Percentiles rank a stretch among this genome's conserved stretches.
These are phyloP conservation scores for Ilex aquifolium DNA, from an alignment of 257 asterid genomes.

Conservation along the genomic window DNA sequence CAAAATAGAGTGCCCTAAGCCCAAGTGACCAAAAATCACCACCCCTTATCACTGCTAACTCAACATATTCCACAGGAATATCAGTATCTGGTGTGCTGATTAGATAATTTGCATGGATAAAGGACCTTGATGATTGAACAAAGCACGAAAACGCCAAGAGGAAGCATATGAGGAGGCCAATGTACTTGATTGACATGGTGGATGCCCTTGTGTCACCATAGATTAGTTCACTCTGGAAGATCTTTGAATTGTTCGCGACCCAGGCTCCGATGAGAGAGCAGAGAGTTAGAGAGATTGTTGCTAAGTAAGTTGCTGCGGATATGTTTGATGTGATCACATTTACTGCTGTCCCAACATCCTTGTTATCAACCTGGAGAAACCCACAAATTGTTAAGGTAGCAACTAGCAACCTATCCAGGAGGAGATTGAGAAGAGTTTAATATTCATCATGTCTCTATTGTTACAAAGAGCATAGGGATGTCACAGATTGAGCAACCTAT, in stretches of 20 bases:
- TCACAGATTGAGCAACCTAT: no score
- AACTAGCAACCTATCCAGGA: no score
- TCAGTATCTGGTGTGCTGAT: constrained; percentile 45
- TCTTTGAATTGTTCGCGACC: constrained; percentile 50
- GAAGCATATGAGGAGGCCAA: constrained; percentile 48
- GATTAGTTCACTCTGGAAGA: constrained; percentile 52
- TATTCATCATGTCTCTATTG: no score
- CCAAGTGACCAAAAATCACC: constrained; percentile 74
- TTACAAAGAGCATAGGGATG: no score
- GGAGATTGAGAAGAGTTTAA: no score
- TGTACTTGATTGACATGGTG: constrained; percentile 60
- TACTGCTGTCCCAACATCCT: constrained; percentile 41
- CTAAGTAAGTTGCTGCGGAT: constrained; percentile 47
- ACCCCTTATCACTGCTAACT: constrained; percentile 55
- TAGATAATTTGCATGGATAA: constrained; percentile 61
- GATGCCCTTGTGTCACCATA: constrained; percentile 64
- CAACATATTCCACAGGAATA: constrained; percentile 39
- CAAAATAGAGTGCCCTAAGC: constrained; percentile 55
- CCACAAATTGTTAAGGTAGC: not conserved
- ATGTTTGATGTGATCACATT: constrained; percentile 45
- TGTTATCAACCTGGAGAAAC: constrained; percentile 29
- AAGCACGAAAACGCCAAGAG: constrained; percentile 63
- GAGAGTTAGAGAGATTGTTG: constrained; percentile 45
- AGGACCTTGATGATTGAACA: constrained; percentile 61
- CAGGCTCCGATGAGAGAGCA: constrained; percentile 64